Base-by-base conservation (phyloP, 169 alveolate species). In the Eimeria falciformis region DNA sequence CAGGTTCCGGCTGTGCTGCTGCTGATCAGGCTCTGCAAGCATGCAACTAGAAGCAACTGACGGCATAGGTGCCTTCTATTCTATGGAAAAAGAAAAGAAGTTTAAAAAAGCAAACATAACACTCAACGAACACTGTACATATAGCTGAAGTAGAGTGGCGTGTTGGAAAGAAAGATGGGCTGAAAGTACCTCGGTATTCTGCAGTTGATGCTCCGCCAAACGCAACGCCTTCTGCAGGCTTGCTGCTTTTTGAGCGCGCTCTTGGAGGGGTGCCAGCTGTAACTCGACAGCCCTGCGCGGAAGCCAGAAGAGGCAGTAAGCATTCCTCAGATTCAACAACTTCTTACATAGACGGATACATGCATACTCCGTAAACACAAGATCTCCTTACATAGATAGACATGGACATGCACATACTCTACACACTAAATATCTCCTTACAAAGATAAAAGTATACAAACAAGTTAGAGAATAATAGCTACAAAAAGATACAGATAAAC, bases 161-260 rank as follows among this genome's bases (percentile, higher is more conserved):
- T 12, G 50, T 9, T 21, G 25, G 6, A 62, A 12, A 21, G 11
- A 50, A 21, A 50, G 9, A 7, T 12, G 47, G 47, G 47, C 21
- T 11, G 5, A 21, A 53, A 6, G 27, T 14, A 81, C 90, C 90
- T 81, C 90, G 23, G 47, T 55, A 33, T 81, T 81, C 23, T 56
- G 75, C 62, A 81, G 50, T 37, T 81, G 78, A n/a, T 81, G 53
- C 21, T 56, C 77, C 14, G 90, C 90, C 58, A 81, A 58, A 3
- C 90, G 75, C 43, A 81, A 77, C 27, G 47, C 37, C 62, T 55
- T 53, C 37, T 11, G 69, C 18, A 81, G 55, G 40, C 58, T 14
- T 37, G 75, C 73, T 29, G 83, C 21, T 27, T 73, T 53, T 58
- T 33, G 62, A 12, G 53, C 83, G 9, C 83, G 83, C 1, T 25